These are phyloP conservation scores for Neonectria punicea DNA, from an alignment of 2,329 filamentous ascomycete genomes.

Conservation along the genomic window DNA sequence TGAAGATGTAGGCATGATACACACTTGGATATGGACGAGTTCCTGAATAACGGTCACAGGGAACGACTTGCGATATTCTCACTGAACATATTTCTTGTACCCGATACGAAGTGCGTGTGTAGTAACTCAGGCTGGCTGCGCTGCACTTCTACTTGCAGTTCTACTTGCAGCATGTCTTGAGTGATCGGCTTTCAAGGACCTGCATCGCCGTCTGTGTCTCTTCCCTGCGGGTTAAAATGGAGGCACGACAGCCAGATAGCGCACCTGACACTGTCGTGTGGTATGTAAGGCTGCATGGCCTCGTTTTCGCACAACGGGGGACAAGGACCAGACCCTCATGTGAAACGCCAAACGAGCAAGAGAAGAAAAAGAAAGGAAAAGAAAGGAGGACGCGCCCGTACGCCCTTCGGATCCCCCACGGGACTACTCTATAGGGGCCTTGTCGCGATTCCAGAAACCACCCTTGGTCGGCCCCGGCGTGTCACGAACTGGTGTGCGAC, in stretches of 20 bases:
- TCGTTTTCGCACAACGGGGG: conserved; percentile 32
- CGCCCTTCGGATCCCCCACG: neutral
- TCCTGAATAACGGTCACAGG: neutral
- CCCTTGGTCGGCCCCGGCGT: conserved; percentile 22
- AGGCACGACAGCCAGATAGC: conserved; percentile 37
- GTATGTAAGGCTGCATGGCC: conserved; percentile 30
- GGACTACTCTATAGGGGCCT: conserved; percentile 35
- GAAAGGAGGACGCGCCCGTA: neutral
- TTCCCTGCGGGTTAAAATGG: conserved; percentile 7
- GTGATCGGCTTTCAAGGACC: neutral
- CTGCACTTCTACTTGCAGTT: neutral
- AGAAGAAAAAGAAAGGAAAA: neutral
- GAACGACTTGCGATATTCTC: conserved; percentile 7
- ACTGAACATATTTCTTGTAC: conserved; percentile 2
- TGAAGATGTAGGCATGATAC: conserved; percentile 13
- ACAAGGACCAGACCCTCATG: neutral
- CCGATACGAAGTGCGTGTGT: neutral
- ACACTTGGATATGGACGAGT: conserved; percentile 1
- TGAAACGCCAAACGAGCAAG: conserved; percentile 4
- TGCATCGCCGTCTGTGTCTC: neutral
- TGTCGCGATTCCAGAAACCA: conserved; percentile 38
- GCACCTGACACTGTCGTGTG: conserved; percentile 36
- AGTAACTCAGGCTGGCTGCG: neutral
- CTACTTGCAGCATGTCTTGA: neutral
- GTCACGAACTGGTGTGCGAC: conserved; percentile 30